These are phyloP conservation scores for Cymodocea nodosa DNA, from an alignment of 116 monocot genomes.

Conservation along the genomic window DNA sequence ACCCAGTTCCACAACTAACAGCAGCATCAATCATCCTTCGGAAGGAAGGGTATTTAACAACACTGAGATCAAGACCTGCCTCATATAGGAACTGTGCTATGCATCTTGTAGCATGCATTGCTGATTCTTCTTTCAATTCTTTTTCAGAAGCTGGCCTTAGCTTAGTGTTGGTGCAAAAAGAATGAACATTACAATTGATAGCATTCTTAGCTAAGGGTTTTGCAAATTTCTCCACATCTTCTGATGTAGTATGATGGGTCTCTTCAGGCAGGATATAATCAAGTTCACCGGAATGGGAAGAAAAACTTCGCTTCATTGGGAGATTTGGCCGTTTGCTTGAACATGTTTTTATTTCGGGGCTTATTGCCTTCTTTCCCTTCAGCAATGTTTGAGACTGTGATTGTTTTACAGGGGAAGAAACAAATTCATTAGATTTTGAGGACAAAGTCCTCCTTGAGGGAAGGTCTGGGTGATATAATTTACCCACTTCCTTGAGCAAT, in stretches of 20 bases:
- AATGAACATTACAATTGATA: neutral
- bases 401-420: neutral
- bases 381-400: neutral
- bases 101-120: conserved; percentile 22
- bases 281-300: neutral
- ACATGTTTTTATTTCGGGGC: neutral
- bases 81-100: conserved; percentile 50
- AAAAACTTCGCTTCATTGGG: neutral
- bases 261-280: neutral
- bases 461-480: conserved; percentile 38
- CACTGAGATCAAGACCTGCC: conserved; percentile 40
- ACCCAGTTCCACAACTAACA: conserved; percentile 22
- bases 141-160: conserved; percentile 1
- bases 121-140: conserved; percentile 22
- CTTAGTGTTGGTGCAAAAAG: neutral
- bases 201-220: neutral
- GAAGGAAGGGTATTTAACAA: conserved; percentile 44
- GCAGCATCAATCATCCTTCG: conserved; percentile 49
- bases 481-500: conserved; percentile 40
- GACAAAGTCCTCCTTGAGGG: conserved; percentile 40
- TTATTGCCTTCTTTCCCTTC: neutral
- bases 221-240: neutral
- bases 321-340: no score
- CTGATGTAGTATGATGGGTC: neutral
- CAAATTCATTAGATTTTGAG: conserved; percentile 7